Evolutionary conservation across 345 rosid species (phyloP).

Genomic region (Boechera divaricarpa): DNA sequence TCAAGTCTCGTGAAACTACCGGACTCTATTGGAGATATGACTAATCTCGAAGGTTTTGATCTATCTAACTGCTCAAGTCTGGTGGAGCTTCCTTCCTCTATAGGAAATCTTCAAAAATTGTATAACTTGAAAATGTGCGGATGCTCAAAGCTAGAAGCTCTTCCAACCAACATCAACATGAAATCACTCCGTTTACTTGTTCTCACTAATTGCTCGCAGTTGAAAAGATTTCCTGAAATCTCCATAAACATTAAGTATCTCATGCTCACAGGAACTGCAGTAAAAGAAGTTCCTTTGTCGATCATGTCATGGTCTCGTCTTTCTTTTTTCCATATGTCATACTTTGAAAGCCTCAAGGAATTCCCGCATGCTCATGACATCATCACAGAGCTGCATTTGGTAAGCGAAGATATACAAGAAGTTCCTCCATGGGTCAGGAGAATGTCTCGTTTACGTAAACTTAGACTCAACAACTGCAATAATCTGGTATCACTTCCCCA

Average conservation of each 20-base stretch:
- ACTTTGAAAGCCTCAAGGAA: neutral
- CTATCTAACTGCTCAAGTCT: neutral
- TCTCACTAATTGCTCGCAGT: neutral
- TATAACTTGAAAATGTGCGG: neutral
- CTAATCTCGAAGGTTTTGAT: neutral
- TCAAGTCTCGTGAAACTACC: neutral
- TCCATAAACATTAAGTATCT: neutral
- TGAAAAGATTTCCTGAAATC: neutral
- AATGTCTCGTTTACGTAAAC: neutral
- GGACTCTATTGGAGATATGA: neutral
- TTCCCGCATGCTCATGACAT: neutral
- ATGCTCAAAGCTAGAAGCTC: slow-evolving; percentile 5
- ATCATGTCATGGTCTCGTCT: neutral
- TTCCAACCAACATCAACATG: neutral
- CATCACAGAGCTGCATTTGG: neutral
- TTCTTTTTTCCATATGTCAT: neutral
- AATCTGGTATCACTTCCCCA: neutral
- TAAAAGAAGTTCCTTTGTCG: slow-evolving; percentile 4
- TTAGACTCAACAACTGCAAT: neutral
- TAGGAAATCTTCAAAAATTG: slow-evolving; percentile 11
- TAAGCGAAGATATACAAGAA: neutral
- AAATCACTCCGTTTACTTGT: neutral
- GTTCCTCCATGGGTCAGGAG: neutral
- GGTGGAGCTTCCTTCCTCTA: neutral
- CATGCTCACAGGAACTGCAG: neutral